Conservation (phyloP, 192 early-diverging fungal species). For the Phycomyces blakesleeanus region DNA sequence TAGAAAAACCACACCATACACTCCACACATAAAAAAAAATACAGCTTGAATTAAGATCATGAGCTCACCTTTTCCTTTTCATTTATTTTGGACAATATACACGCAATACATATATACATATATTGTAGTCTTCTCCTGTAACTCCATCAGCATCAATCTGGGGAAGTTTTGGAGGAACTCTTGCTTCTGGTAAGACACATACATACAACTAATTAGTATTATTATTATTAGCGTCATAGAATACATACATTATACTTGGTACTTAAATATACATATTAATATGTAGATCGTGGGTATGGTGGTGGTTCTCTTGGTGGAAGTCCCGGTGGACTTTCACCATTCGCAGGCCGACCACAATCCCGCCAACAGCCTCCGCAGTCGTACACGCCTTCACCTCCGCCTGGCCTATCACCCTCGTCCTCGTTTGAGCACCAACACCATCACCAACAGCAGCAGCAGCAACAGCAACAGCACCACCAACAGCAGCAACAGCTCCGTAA, state of each 20-base stretch:
- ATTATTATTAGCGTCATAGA: too few relatives aligned
- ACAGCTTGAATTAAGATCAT: too few relatives aligned
- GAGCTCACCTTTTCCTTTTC: too few relatives aligned
- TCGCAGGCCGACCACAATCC: constrained; percentile 6
- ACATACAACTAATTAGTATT: background rate
- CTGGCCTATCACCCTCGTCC: constrained; percentile 3
- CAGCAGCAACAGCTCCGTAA: constrained; percentile 8
- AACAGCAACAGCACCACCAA: constrained; percentile 5
- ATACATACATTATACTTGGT: too few relatives aligned
- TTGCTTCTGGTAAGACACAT: constrained; percentile 7
- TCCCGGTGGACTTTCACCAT: constrained; percentile 15
- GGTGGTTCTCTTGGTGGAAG: constrained; percentile 5
- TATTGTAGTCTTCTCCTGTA: constrained; percentile 8
- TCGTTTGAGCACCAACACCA: background rate
- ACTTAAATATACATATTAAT: background rate
- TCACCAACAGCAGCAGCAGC: constrained; percentile 5
- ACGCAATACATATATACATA: background rate
- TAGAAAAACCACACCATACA: too few relatives aligned
- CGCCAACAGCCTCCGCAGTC: background rate
- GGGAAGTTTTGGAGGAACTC: constrained; percentile 24
- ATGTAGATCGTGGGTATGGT: constrained; percentile 8
- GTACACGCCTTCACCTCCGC: constrained; percentile 6
- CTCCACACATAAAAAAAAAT: too few relatives aligned
- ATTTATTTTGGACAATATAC: background rate
- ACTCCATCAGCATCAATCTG: constrained; percentile 22